phyloP scores from a whole-genome alignment of 2,329 filamentous ascomycete species.

The Colletotrichum tropicale region DNA sequence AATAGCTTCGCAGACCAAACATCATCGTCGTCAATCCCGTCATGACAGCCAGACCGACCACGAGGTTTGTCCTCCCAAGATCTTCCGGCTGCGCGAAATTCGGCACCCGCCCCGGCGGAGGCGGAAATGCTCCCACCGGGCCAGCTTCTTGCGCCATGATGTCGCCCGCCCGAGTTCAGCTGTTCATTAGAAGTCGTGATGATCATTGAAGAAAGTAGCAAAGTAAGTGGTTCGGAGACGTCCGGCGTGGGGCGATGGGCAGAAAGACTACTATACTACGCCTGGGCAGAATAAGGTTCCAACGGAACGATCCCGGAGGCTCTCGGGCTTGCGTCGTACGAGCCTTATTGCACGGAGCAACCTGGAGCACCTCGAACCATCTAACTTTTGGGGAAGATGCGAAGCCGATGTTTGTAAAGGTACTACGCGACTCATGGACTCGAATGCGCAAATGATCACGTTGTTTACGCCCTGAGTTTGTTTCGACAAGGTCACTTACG shows the following conservation, averaged over 20 bases:
- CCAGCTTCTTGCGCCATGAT: not conserved
- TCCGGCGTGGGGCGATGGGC: not conserved
- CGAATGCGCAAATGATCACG: not conserved
- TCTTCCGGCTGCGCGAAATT: constrained; percentile 20
- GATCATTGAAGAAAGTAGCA: not conserved
- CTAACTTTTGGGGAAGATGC: not conserved
- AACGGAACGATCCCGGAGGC: not conserved
- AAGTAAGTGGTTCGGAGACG: too few relatives aligned
- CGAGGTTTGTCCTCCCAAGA: not conserved
- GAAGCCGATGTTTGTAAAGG: not conserved
- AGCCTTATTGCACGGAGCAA: not conserved
- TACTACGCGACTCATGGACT: not conserved
- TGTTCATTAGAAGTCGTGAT: not conserved
- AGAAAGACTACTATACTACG: not conserved
- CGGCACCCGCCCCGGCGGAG: constrained; percentile 21
- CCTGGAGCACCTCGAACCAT: not conserved
- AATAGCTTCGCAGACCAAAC: not conserved
- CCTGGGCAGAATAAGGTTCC: not conserved
- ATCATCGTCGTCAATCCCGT: not conserved
- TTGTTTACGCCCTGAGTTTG: not conserved
- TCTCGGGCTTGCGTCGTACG: not conserved
- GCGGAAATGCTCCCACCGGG: constrained; percentile 5
- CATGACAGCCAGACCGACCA: not conserved
- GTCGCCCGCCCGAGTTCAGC: not conserved
- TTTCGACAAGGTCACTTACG: not conserved